These are phyloP conservation scores for Melastoma candidum DNA, from an alignment of 441 rosid genomes.

Conservation along the genomic window DNA sequence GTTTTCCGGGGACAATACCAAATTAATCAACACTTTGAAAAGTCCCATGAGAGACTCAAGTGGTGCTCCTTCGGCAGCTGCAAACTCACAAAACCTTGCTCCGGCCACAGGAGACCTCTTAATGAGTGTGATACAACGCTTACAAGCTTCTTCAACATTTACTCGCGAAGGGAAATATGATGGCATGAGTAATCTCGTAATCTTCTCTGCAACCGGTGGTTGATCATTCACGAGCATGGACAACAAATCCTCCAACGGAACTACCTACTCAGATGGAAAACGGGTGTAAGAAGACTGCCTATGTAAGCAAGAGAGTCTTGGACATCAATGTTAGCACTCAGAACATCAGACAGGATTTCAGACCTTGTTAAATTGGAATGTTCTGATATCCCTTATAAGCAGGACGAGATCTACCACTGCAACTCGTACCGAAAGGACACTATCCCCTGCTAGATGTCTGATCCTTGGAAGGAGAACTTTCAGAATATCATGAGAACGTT, in stretches of 20 bases:
- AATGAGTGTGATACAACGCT: conserved; percentile 67
- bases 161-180: conserved; percentile 81
- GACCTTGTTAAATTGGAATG: conserved; percentile 88
- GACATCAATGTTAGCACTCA: not conserved
- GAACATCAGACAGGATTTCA: conserved; percentile 10
- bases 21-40: conserved; percentile 39
- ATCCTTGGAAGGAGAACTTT: conserved; percentile 82
- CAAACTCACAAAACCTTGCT: conserved; percentile 84
- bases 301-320: conserved; percentile 7
- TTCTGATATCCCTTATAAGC: conserved; percentile 47
- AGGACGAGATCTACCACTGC: conserved; percentile 81
- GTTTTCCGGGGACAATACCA: conserved; percentile 42
- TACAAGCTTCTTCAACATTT: conserved; percentile 68
- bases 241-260: conserved; percentile 52
- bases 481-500: conserved; percentile 81
- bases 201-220: conserved; percentile 64
- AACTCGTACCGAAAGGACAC: conserved; percentile 44
- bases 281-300: conserved; percentile 7
- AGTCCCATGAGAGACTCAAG: conserved; percentile 54
- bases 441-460: conserved; percentile 65
- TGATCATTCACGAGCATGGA: conserved; percentile 65
- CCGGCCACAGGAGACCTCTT: conserved; percentile 84
- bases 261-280: conserved; percentile 48
- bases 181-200: conserved; percentile 69
- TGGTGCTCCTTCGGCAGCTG: conserved; percentile 55